These are phyloP conservation scores for Neurospora sp. DNA, from an alignment of 495 filamentous ascomycete genomes.

Conservation along the genomic window DNA sequence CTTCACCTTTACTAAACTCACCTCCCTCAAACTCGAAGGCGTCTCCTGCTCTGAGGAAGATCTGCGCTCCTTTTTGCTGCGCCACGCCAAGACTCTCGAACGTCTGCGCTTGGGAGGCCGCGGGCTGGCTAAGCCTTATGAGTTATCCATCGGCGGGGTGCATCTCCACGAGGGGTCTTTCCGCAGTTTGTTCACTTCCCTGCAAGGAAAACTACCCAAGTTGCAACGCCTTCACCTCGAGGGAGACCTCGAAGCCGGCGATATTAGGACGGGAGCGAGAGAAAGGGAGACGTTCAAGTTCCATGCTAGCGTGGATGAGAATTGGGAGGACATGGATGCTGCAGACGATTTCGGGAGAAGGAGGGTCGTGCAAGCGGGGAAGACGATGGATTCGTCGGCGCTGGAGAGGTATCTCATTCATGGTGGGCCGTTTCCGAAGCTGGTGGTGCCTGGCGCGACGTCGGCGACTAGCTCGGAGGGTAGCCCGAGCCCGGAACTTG, in stretches of 20 bases:
- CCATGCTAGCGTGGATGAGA: conserved; percentile 30
- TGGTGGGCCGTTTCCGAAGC: conserved; percentile 29
- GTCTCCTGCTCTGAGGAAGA: conserved; percentile 35
- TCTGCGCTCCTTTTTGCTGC: conserved; percentile 30
- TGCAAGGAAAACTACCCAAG: conserved; percentile 24
- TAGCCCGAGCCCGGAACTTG: neutral
- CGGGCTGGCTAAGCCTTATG: conserved; percentile 30
- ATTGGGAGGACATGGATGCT: conserved; percentile 25
- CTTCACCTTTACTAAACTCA: conserved; percentile 29
- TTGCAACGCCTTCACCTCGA: conserved; percentile 35
- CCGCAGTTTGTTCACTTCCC: conserved; percentile 27
- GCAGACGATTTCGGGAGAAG: conserved; percentile 2
- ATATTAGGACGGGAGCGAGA: conserved; percentile 23
- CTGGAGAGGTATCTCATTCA: conserved; percentile 34
- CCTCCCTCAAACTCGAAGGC: conserved; percentile 35
- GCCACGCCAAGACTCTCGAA: conserved; percentile 30
- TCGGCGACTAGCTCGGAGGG: neutral
- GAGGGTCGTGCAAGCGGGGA: conserved; percentile 13
- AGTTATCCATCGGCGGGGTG: conserved; percentile 32
- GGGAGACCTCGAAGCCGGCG: conserved; percentile 35
- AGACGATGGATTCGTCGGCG: conserved; percentile 29
- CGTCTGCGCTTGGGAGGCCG: conserved; percentile 35
- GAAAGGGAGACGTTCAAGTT: conserved; percentile 38
- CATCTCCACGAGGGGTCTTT: conserved; percentile 35
- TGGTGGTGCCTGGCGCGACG: neutral